phyloP scores from a whole-genome alignment of 345 rosid species.

The Eucalyptus erythrocorys region DNA sequence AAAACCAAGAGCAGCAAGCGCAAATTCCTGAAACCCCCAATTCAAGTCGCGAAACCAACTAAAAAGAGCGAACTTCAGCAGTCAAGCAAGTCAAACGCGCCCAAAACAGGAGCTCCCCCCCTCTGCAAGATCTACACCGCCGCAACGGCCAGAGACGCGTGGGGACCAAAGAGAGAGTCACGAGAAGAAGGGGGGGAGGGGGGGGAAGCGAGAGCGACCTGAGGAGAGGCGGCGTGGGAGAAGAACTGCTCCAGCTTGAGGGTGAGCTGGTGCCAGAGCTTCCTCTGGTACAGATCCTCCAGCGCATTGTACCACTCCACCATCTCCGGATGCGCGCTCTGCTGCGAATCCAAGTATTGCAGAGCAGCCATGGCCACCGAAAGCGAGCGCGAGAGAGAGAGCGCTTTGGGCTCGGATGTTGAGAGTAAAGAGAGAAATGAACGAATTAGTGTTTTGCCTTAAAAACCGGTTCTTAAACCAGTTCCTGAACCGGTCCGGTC shows the following conservation, averaged over 20 bases:
- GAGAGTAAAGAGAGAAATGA: too few species aligned
- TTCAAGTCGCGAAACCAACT: not conserved
- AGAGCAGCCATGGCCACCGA: conserved; percentile 72
- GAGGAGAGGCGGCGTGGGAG: conserved; percentile 68
- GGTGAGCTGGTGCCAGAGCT: conserved; percentile 99
- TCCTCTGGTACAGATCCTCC: conserved; percentile 94
- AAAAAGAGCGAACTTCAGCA: not conserved
- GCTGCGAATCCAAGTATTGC: conserved; percentile 63
- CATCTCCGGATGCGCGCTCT: conserved; percentile 67
- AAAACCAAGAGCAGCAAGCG: not conserved
- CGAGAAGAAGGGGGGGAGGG: not conserved
- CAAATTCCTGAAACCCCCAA: not conserved
- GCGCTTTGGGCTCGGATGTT: not conserved
- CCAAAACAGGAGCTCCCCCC: not conserved
- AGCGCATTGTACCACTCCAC: conserved; percentile 87
- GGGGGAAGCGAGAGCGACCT: conserved; percentile 22
- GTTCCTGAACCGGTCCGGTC: too few species aligned
- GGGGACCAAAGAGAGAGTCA: not conserved
- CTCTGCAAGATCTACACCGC: not conserved
- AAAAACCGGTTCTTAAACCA: too few species aligned
- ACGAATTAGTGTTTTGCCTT: too few species aligned
- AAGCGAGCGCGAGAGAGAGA: not conserved
- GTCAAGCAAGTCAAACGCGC: not conserved
- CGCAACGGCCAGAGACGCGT: not conserved
- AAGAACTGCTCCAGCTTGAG: conserved; percentile 96